Evolutionary conservation across 2,329 filamentous ascomycete genomes (phyloP).

Genomic region (Ciborinia camelliae): DNA sequence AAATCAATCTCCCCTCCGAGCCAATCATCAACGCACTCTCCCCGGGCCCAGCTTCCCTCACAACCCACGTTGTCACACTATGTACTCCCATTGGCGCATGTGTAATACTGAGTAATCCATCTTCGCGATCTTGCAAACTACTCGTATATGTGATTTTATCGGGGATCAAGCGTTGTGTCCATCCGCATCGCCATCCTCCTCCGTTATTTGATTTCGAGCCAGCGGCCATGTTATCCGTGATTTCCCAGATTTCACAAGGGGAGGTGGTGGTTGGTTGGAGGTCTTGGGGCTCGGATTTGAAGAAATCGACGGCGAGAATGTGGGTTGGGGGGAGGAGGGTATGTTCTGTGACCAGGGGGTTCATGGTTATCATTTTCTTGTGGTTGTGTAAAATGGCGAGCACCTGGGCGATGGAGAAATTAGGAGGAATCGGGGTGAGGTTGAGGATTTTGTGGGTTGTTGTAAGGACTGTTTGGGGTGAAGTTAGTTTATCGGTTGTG

Average conservation of each 20-base stretch:
- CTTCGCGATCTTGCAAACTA: slow-evolving; percentile 25
- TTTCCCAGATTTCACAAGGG: slow-evolving; percentile 28
- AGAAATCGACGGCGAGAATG: slow-evolving; percentile 23
- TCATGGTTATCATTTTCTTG: slow-evolving; percentile 77
- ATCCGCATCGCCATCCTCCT: slow-evolving; percentile 73
- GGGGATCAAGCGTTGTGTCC: slow-evolving; percentile 43
- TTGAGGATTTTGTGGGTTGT: slow-evolving; percentile 35
- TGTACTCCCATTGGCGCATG: slow-evolving; percentile 36
- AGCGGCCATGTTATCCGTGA: slow-evolving; percentile 40
- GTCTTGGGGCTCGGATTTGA: slow-evolving; percentile 48
- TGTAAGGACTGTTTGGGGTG: slow-evolving; percentile 27
- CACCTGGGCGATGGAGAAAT: slow-evolving; percentile 63
- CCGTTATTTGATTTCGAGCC: slow-evolving; percentile 53
- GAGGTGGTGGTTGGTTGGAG: slow-evolving; percentile 52
- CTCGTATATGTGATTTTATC: slow-evolving; percentile 31
- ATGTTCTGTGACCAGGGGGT: slow-evolving; percentile 73
- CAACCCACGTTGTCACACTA: slow-evolving; percentile 63
- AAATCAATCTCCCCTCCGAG: slow-evolving; percentile 66
- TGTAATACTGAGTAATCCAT: slow-evolving; percentile 32
- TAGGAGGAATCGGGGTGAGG: slow-evolving; percentile 69
- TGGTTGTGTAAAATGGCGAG: slow-evolving; percentile 75
- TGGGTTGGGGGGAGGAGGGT: slow-evolving; percentile 56
- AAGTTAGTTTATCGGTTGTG: background rate
- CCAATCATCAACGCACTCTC: slow-evolving; percentile 38
- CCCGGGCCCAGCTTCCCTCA: slow-evolving; percentile 60